phyloP scores from a whole-genome alignment of 306 rosid genomes.

The Lotus japonicus region DNA sequence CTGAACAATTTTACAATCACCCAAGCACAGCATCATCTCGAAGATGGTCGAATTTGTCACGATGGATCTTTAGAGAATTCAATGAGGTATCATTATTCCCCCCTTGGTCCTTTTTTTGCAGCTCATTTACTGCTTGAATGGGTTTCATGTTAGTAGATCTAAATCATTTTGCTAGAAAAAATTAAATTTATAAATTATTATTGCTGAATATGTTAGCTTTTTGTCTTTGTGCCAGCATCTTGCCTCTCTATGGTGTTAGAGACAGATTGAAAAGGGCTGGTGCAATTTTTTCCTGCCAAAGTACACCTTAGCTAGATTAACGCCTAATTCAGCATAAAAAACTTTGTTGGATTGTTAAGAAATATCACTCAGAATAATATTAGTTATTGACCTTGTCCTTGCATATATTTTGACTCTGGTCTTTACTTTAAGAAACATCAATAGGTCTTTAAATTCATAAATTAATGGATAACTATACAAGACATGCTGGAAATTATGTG shows the following conservation, averaged over 20 bases:
- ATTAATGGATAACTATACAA: neutral
- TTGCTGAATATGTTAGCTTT: neutral
- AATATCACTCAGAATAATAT: neutral
- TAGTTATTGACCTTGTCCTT: neutral
- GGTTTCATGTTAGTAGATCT: neutral
- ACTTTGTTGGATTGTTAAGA: neutral
- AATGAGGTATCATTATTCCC: conserved; percentile 61
- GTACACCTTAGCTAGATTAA: neutral
- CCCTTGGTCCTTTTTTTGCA: neutral
- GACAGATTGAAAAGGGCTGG: neutral
- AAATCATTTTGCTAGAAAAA: neutral
- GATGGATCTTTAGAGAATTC: conserved; percentile 86
- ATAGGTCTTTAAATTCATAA: neutral
- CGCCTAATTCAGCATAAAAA: neutral
- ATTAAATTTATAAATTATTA: neutral
- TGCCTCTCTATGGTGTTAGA: neutral
- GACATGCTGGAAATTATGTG: neutral
- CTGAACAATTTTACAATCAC: conserved; percentile 90
- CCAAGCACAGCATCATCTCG: conserved; percentile 86
- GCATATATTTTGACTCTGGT: neutral
- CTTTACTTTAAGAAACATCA: neutral
- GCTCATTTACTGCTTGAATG: neutral
- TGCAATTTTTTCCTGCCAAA: neutral
- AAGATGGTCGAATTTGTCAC: conserved; percentile 95
- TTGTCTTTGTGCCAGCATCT: neutral